These are phyloP conservation scores for Fusarium palustre DNA, from an alignment of 2,329 filamentous ascomycete genomes.

Conservation along the genomic window DNA sequence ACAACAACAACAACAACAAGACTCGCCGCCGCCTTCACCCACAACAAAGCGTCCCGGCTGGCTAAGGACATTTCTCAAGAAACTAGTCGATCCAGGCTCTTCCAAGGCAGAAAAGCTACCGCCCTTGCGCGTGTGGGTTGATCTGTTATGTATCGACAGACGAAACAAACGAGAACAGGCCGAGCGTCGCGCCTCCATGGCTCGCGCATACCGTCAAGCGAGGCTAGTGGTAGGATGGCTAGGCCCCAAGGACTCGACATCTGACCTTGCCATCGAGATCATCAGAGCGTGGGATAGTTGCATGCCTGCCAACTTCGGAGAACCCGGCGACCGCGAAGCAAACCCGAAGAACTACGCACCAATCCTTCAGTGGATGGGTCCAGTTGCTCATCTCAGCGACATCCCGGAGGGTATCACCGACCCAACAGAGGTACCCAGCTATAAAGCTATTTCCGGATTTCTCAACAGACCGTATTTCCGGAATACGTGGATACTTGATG, in stretches of 20 bases:
- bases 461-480: constrained; percentile 42
- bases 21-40: constrained; percentile 27
- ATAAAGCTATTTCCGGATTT: constrained; percentile 38
- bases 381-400: constrained; percentile 41
- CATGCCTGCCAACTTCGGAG: constrained; percentile 39
- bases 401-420: constrained; percentile 42
- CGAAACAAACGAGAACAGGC: constrained; percentile 31
- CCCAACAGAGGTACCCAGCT: constrained; percentile 39
- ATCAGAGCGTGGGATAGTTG: constrained; percentile 42
- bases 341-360: constrained; percentile 41
- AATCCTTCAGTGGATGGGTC: constrained; percentile 40
- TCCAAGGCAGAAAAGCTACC: constrained; percentile 7
- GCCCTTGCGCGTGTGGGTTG: constrained; percentile 40
- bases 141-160: constrained; percentile 40
- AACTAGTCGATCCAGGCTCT: constrained; percentile 20
- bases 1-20: background rate
- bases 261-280: constrained; percentile 41
- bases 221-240: constrained; percentile 42
- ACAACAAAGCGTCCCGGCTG: constrained; percentile 37
- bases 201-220: constrained; percentile 37
- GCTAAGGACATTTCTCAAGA: constrained; percentile 38
- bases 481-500: constrained; percentile 43
- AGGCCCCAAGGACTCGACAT: constrained; percentile 36
- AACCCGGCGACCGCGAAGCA: constrained; percentile 39
- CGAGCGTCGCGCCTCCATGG: constrained; percentile 37